Evolutionary conservation across 805 yeast genomes (phyloP), one percentile per base, ranked within the genome.

Genomic region (Sugiyamaella valdiviana): DNA sequence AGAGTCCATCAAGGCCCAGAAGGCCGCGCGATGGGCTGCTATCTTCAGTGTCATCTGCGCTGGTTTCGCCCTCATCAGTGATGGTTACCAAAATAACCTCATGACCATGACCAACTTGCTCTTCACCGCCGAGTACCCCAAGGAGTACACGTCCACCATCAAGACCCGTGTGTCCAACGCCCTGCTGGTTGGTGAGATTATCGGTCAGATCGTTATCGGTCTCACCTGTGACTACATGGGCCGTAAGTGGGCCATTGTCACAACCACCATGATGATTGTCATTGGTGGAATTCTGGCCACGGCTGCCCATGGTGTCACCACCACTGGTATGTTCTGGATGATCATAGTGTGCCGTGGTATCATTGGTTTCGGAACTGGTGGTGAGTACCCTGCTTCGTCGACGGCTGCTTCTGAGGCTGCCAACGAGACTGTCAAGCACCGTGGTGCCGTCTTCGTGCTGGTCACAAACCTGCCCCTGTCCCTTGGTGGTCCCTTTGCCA

Each of bases 321-420:
- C 69, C 5, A 52, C 57, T 2, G 88, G 88, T 9, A 77, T 83
- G 82, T 78, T 83, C 59, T 82, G 85, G 88, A 82, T 80, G 86
- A 68, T 84, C 58, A 77, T 80, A 41, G 79, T 84, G n/a, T 70
- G 78, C 52, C 73, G 91, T 63, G 91, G 91, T 57, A 73, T 82
- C 7, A 78, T 83, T 42, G 95, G 93, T 40, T 78, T 83, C 54
- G 93, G 93, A 53, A 77, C 83, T 49, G 89, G 89, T 53, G 87
- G 87, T 32, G 89, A 83, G 61, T 83, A 83, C 59, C 83, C 85
- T 9, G 80, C 85, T 1, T 78, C 82, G 17, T 78, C 86, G 0
- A 78, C 82, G 2, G 71, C 83, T 16, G 84, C 87, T 2, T 77
- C 80, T 40, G 89, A 83, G 60, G 83, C 89, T 22, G 85, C 87